These are phyloP conservation scores for Haplosporangium sp. DNA, from an alignment of 371 early-diverging fungal species.

Conservation along the genomic window DNA sequence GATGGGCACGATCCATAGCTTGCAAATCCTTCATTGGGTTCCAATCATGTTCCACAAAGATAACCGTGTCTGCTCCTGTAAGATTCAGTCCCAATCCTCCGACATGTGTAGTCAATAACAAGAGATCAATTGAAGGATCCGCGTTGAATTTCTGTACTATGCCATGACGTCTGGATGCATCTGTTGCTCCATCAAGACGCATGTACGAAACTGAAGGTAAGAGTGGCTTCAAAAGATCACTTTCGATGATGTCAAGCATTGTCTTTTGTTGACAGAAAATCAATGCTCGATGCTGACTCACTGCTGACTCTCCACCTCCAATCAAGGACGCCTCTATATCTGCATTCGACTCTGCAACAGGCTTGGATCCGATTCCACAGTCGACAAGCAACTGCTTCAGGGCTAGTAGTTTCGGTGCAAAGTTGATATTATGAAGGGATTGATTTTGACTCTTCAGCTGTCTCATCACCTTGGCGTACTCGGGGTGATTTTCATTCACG, in stretches of 20 bases:
- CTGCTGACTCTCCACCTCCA: constrained; percentile 61
- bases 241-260: constrained; percentile 97
- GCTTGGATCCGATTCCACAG: constrained; percentile 90
- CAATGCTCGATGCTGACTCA: constrained; percentile 93
- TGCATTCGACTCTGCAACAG: constrained; percentile 62
- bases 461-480: constrained; percentile 74
- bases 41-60: constrained; percentile 99
- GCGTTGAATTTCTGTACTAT: constrained; percentile 96
- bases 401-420: constrained; percentile 95
- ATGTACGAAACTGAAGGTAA: constrained; percentile 94
- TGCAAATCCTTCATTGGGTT: constrained; percentile 98
- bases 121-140: constrained; percentile 95
- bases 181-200: constrained; percentile 97
- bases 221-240: constrained; percentile 82
- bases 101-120: constrained; percentile 97
- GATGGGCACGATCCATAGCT: constrained; percentile 98
- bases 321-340: constrained; percentile 59
- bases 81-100: constrained; percentile 99
- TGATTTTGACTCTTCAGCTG: constrained; percentile 71
- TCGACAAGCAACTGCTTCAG: constrained; percentile 90
- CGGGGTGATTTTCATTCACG: constrained; percentile 87
- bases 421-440: constrained; percentile 83
- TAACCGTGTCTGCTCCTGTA: constrained; percentile 99
- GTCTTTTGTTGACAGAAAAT: constrained; percentile 98
- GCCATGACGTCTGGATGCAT: constrained; percentile 85